These are phyloP conservation scores for Alternaria infectoria DNA, from an alignment of 2,329 filamentous ascomycete genomes.

Conservation along the genomic window DNA sequence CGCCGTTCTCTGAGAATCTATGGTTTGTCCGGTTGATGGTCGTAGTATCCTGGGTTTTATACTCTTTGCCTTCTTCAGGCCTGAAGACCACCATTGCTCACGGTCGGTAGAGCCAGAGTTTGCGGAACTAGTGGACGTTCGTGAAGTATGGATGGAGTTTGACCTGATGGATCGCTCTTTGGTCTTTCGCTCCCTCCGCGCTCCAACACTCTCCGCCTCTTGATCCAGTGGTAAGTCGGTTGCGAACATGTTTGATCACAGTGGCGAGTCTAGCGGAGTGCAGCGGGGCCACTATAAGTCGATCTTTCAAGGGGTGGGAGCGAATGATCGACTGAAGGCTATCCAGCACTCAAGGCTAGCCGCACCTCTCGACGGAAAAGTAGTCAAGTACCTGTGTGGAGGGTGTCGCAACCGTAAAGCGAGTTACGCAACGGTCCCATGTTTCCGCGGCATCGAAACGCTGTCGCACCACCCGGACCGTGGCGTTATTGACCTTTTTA, in stretches of 20 bases:
- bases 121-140: slow-evolving; percentile 32
- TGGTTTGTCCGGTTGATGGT: slow-evolving; percentile 27
- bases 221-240: slow-evolving; percentile 49
- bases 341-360: slow-evolving; percentile 4
- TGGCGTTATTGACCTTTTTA: slow-evolving; percentile 40
- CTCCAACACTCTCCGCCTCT: slow-evolving; percentile 46
- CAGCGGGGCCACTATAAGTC: slow-evolving; percentile 21
- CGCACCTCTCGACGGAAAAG: slow-evolving; percentile 22
- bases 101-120: slow-evolving; percentile 34
- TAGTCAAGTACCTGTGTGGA: slow-evolving; percentile 29
- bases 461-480: slow-evolving; percentile 31
- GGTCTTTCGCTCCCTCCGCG: slow-evolving; percentile 44
- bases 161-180: slow-evolving; percentile 32
- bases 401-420: slow-evolving; percentile 27
- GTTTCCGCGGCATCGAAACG: slow-evolving; percentile 20
- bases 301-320: slow-evolving; percentile 18
- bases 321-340: slow-evolving; percentile 6
- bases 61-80: slow-evolving; percentile 41
- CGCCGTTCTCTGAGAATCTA: slow-evolving; percentile 14
- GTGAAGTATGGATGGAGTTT: slow-evolving; percentile 35
- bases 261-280: slow-evolving; percentile 13
- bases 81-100: slow-evolving; percentile 42
- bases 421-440: slow-evolving; percentile 34
- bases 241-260: slow-evolving; percentile 43
- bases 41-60: slow-evolving; percentile 29